These are phyloP conservation scores for Truncatella angustata DNA, from an alignment of 2,329 filamentous ascomycete genomes.

Conservation along the genomic window DNA sequence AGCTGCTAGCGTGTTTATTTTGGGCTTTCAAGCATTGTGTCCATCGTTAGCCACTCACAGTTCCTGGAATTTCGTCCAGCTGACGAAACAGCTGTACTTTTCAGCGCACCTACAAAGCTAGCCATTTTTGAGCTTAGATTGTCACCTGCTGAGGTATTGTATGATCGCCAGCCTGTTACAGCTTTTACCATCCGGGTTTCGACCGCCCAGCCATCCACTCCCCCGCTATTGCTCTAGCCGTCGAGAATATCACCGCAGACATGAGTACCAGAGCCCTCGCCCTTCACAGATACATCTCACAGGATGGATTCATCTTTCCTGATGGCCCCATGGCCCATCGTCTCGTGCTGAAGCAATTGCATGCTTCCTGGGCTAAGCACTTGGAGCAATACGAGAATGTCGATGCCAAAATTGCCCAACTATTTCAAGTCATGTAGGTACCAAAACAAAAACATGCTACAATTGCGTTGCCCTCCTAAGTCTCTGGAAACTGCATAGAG, in stretches of 20 bases:
- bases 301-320: conserved; percentile 4
- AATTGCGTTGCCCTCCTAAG: no score
- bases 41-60: no score
- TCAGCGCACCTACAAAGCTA: no score
- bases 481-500: no score
- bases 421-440: not conserved
- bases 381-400: not conserved
- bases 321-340: not conserved
- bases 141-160: no score
- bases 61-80: no score
- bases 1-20: no score
- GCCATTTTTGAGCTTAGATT: no score
- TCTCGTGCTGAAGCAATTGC: not conserved
- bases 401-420: not conserved
- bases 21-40: no score
- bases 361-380: not conserved
- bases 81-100: no score
- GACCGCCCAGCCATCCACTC: not conserved
- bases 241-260: not conserved
- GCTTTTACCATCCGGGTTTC: not conserved
- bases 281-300: not conserved
- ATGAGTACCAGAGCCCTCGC: conserved; percentile 1
- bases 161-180: not conserved
- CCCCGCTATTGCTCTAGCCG: not conserved
- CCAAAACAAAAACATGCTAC: no score